A percentile compares a stretch with the other conserved stretches of the same genome.
These are phyloP conservation scores for Talaromyces borbonicus DNA, from an alignment of 495 filamentous ascomycete species.

Conservation along the genomic window DNA sequence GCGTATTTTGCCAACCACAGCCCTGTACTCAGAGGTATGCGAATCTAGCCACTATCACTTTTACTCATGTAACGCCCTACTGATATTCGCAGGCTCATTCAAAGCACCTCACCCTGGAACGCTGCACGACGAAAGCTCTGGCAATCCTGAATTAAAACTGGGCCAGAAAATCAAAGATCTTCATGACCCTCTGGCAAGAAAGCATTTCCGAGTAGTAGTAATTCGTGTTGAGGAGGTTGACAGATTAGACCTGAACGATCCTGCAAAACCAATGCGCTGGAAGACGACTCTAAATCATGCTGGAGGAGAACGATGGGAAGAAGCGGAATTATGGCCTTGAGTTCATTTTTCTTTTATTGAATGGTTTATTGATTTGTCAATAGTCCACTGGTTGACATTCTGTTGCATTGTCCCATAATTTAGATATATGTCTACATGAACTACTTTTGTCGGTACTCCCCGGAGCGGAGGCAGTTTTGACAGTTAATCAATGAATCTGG, in stretches of 20 bases:
- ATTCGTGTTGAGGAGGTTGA: slow-evolving; percentile 77
- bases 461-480: neutral
- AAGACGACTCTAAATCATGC: slow-evolving; percentile 43
- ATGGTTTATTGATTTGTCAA: neutral
- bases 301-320: slow-evolving; percentile 52
- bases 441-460: neutral
- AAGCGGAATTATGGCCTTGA: slow-evolving; percentile 77
- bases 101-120: slow-evolving; percentile 65
- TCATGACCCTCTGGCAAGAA: slow-evolving; percentile 55
- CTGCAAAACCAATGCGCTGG: slow-evolving; percentile 54
- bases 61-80: no score
- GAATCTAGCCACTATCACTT: no score
- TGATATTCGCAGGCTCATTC: slow-evolving; percentile 47
- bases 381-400: neutral
- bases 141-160: slow-evolving; percentile 41
- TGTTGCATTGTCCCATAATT: neutral
- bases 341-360: slow-evolving; percentile 3
- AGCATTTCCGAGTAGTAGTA: slow-evolving; percentile 78
- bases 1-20: slow-evolving; percentile 81
- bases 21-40: slow-evolving; percentile 60
- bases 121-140: slow-evolving; percentile 36
- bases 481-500: neutral
- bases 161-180: slow-evolving; percentile 63
- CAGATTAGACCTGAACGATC: slow-evolving; percentile 59
- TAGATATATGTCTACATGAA: neutral